Evolutionary conservation across 192 early-diverging fungal genomes (phyloP).

Genomic region (Jimgerdemannia flammicorona): DNA sequence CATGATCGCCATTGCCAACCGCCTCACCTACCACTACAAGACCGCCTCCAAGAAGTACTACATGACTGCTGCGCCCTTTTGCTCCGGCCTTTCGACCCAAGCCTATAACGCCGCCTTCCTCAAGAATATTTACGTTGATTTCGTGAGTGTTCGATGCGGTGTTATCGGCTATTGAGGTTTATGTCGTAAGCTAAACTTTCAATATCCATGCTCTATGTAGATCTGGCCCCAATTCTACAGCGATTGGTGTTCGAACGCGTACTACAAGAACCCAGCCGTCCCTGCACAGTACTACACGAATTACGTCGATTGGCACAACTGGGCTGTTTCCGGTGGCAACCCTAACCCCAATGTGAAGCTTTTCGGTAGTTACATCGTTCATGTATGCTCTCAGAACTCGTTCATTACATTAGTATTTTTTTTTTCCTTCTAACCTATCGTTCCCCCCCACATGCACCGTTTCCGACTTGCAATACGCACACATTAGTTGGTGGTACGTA

Average conservation of each 20-base stretch:
- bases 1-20: not conserved
- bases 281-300: not conserved
- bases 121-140: too few species aligned
- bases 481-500: too few species aligned
- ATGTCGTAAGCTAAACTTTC: too few species aligned
- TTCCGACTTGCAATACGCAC: too few species aligned
- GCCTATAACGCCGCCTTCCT: not conserved
- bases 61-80: not conserved
- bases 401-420: too few species aligned
- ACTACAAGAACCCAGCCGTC: not conserved
- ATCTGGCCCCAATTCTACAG: conserved; percentile 1
- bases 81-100: not conserved
- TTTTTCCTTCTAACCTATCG: too few species aligned
- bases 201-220: too few species aligned
- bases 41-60: not conserved
- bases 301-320: not conserved
- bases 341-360: conserved; percentile 1
- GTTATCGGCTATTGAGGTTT: too few species aligned
- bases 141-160: too few species aligned
- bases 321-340: not conserved
- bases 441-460: too few species aligned
- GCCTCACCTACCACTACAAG: not conserved
- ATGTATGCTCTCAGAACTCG: too few species aligned
- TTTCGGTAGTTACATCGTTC: not conserved
- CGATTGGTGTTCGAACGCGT: not conserved